Evolutionary conservation across 345 rosid genomes (phyloP).

Genomic region (Passiflora organensis): DNA sequence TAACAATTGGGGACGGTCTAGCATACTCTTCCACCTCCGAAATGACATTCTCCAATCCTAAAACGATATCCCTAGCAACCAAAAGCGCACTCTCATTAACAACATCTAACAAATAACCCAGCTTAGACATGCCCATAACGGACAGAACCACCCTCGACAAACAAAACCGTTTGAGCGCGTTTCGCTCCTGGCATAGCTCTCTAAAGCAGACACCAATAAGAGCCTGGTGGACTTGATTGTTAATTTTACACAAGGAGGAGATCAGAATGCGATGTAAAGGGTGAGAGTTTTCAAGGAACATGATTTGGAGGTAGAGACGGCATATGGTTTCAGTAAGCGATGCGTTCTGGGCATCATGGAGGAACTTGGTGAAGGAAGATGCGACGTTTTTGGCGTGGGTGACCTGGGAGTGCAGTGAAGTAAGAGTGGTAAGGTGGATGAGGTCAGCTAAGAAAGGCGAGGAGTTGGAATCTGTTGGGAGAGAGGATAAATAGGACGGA

Average conservation of each 20-base stretch:
- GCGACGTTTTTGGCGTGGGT: constrained; percentile 61
- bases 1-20: constrained; percentile 79
- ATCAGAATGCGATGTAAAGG: constrained; percentile 77
- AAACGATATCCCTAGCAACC: constrained; percentile 65
- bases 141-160: constrained; percentile 80
- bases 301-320: constrained; percentile 55
- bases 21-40: constrained; percentile 51
- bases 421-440: constrained; percentile 49
- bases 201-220: constrained; percentile 50
- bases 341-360: constrained; percentile 11
- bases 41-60: constrained; percentile 59
- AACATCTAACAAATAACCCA: constrained; percentile 69
- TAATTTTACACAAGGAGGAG: constrained; percentile 58
- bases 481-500: constrained; percentile 30
- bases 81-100: constrained; percentile 65
- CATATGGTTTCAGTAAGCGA: constrained; percentile 30
- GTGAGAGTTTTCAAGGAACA: constrained; percentile 76
- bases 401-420: constrained; percentile 71
- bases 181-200: constrained; percentile 46
- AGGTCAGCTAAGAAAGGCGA: constrained; percentile 44
- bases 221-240: constrained; percentile 30
- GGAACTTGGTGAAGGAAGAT: constrained; percentile 47
- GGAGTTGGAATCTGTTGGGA: constrained; percentile 17
- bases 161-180: constrained; percentile 41
- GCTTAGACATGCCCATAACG: constrained; percentile 81